Evolutionary conservation across 306 rosid species (phyloP).

Genomic region (Begonia fuchsioides): DNA sequence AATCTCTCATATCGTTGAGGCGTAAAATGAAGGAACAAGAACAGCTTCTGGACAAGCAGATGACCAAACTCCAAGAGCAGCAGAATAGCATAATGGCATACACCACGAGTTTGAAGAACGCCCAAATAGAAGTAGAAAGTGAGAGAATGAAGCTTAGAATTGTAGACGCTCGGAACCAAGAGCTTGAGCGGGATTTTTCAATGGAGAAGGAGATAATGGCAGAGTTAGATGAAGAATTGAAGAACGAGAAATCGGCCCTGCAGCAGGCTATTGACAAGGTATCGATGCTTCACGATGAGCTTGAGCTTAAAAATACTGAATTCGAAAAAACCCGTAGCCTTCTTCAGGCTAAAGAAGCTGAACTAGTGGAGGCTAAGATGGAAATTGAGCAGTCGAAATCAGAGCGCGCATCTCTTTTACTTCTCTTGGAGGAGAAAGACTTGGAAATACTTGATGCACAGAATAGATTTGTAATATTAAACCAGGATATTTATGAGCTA

Average conservation of each 20-base stretch:
- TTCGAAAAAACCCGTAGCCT: conserved; percentile 26
- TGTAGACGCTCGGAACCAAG: conserved; percentile 47
- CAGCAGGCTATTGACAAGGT: conserved; percentile 45
- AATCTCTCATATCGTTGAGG: conserved; percentile 50
- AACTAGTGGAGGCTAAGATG: conserved; percentile 62
- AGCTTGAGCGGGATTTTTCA: conserved; percentile 44
- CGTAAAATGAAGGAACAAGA: conserved; percentile 63
- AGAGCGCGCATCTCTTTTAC: conserved; percentile 49
- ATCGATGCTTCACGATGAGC: conserved; percentile 40
- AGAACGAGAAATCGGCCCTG: conserved; percentile 49
- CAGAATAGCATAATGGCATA: conserved; percentile 44
- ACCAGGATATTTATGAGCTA: conserved; percentile 55
- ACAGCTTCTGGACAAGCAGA: conserved; percentile 38
- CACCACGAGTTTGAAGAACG: conserved; percentile 45
- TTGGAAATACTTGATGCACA: conserved; percentile 63
- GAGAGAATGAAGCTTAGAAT: conserved; percentile 50
- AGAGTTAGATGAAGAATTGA: conserved; percentile 47
- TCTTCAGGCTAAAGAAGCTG: conserved; percentile 52
- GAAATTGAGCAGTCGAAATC: conserved; percentile 77
- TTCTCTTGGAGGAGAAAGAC: conserved; percentile 66
- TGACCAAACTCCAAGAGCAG: conserved; percentile 56
- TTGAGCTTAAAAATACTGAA: conserved; percentile 30
- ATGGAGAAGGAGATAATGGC: conserved; percentile 43
- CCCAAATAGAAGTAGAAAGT: conserved; percentile 60
- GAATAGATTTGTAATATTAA: conserved; percentile 42